A percentile compares a stretch with the other conserved stretches of the same genome.
Evolutionary conservation across 1,284 basidiomycete species (phyloP).

Genomic region (Quambalaria eucalypti): DNA sequence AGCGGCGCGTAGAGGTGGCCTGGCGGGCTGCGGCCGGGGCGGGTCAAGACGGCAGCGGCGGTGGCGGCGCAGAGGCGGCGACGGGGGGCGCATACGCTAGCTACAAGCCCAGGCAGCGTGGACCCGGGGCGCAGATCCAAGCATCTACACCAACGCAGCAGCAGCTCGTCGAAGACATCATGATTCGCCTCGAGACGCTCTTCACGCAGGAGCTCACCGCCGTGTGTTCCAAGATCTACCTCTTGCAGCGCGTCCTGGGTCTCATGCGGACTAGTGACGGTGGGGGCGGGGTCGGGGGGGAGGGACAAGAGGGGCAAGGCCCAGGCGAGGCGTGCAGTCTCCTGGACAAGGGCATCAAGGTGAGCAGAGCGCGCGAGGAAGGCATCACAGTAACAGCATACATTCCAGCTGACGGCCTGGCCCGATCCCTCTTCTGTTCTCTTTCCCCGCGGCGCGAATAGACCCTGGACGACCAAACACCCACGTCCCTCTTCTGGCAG

Average conservation of each 20-base stretch:
- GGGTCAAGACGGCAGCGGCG: neutral
- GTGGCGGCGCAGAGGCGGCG: neutral
- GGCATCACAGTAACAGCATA: no score
- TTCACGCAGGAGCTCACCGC: constrained; percentile 73
- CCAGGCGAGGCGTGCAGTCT: neutral
- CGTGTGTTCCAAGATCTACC: constrained; percentile 68
- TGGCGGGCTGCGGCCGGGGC: no score
- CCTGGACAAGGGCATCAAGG: neutral
- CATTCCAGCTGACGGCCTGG: no score
- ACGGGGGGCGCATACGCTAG: neutral
- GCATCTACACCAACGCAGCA: constrained; percentile 55
- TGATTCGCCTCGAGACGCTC: constrained; percentile 70
- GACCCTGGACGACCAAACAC: neutral
- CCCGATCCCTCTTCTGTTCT: neutral
- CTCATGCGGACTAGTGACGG: constrained; percentile 50
- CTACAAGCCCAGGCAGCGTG: neutral
- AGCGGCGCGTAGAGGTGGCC: constrained; percentile 63
- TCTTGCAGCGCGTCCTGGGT: constrained; percentile 81
- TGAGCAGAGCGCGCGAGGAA: no score
- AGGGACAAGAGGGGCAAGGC: neutral
- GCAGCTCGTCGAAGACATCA: constrained; percentile 53
- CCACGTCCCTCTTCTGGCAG: neutral
- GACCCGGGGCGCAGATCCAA: no score
- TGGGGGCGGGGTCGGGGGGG: neutral
- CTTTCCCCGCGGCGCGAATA: neutral